Percentiles rank a stretch among this genome's conserved stretches.
phyloP scores from a whole-genome alignment of 2,329 filamentous ascomycete species.

The Aspergillus ochraceoroseus region DNA sequence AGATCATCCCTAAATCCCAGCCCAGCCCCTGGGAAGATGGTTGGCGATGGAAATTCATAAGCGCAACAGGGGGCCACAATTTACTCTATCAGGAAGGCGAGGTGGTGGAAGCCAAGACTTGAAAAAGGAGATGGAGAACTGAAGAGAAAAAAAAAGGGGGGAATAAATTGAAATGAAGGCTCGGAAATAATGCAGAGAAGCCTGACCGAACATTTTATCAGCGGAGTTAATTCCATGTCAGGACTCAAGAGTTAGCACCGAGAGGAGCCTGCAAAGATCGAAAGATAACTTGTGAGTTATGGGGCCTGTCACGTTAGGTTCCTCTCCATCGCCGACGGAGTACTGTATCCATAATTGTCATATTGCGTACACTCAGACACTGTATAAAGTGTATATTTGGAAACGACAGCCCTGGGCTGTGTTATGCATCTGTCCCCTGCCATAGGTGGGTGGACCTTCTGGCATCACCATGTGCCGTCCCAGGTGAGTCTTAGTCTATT shows the following conservation, averaged over 20 bases:
- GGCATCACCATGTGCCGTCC: constrained; percentile 10
- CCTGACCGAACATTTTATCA: neutral
- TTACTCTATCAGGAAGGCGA: constrained; percentile 12
- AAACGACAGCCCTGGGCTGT: constrained; percentile 1
- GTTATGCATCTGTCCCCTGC: constrained; percentile 5
- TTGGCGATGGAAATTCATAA: constrained; percentile 12
- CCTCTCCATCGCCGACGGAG: too few species aligned
- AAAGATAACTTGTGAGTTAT: too few species aligned
- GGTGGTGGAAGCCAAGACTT: constrained; percentile 13
- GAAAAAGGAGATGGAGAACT: constrained; percentile 15
- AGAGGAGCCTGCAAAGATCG: too few species aligned
- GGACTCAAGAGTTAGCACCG: too few species aligned
- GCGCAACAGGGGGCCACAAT: constrained; percentile 19
- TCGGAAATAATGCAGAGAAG: neutral
- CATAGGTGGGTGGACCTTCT: constrained; percentile 16
- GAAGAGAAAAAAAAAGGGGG: constrained; percentile 4
- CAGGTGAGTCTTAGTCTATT: constrained; percentile 22
- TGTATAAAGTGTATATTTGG: neutral
- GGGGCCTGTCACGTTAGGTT: too few species aligned
- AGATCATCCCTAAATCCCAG: neutral
- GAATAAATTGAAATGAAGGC: neutral
- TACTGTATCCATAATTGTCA: too few species aligned
- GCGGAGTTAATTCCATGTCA: neutral
- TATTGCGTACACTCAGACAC: too few species aligned
- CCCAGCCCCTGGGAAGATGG: neutral